These are phyloP conservation scores for Codiaeum variegatum DNA, from an alignment of 441 rosid species.

Conservation along the genomic window DNA sequence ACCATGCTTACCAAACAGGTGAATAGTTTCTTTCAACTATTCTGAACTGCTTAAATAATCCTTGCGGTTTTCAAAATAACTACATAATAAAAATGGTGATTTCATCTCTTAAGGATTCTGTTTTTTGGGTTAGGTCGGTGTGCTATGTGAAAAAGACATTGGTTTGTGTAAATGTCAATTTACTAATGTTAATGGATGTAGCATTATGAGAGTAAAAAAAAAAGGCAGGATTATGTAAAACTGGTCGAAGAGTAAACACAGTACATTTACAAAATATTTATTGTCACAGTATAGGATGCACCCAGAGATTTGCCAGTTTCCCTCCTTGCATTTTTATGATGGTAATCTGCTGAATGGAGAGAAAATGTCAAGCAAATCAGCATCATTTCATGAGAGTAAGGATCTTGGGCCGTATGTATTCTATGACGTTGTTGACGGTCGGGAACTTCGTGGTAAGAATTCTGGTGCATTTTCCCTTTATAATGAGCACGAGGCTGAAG, in stretches of 20 bases:
- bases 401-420: slow-evolving; percentile 83
- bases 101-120: not conserved
- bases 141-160: not conserved
- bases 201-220: not conserved
- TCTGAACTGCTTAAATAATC: not conserved
- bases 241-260: not conserved
- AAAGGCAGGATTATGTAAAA: not conserved
- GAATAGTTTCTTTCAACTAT: not conserved
- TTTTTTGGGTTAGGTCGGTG: not conserved
- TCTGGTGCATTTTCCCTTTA: slow-evolving; percentile 73
- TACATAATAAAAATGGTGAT: not conserved
- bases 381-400: slow-evolving; percentile 61
- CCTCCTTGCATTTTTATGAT: slow-evolving; percentile 89
- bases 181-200: slow-evolving; percentile 1
- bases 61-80: slow-evolving; percentile 7
- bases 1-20: slow-evolving; percentile 97
- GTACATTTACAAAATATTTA: slow-evolving; percentile 24
- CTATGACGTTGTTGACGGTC: slow-evolving; percentile 78
- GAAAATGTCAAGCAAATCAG: slow-evolving; percentile 60
- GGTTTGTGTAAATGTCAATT: not conserved
- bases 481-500: slow-evolving; percentile 89
- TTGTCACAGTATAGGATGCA: slow-evolving; percentile 95
- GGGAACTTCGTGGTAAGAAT: slow-evolving; percentile 71
- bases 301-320: slow-evolving; percentile 87
- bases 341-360: slow-evolving; percentile 80